Base-by-base conservation (phyloP, 495 filamentous ascomycete genomes). In the Hypoxylon cercidicola region DNA sequence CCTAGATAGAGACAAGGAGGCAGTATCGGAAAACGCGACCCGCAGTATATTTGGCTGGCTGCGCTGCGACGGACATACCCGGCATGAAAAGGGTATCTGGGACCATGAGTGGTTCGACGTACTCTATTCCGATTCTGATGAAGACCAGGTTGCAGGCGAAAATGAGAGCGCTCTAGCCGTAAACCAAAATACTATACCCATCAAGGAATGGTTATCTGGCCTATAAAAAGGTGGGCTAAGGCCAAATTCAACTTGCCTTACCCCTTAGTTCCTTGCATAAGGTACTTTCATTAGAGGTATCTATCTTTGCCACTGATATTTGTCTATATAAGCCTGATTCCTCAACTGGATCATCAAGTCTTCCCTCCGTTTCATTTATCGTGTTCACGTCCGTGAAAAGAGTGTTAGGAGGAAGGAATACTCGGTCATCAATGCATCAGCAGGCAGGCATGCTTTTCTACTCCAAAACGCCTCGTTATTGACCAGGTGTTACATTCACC, bases 1-100 rank as follows among this genome's bases (percentile, higher is more conserved):
- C 13, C 21, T 63, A 23, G 25, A 68, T 18, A 25, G 28, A 13
- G 53, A 63, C 16, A 68, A 19, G 43, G 64, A 62, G 16, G 41
- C 45, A 41, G 41, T 44, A 21, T 68, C 64, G 11, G 53, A 58
- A 39, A 59, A 68, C 32, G 41, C 59, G 7, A 68, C 53, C 2
- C 59, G 52, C 20, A 59, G 32, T 7, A 59, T 68, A 16, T 57
- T 67, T 28, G 16, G 39, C 30, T 20, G 55, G 66, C 1, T 69
- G 39, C 28, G 51, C 45, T 44, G 10, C 15, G 41, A 44, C 8
- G 41, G 41, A 44, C 16, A 44, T 44, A 44, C 41, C n/a, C 41
- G 41, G 19, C 41, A 44, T 15, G 41, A 44, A 19, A 44, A 21
- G 41, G 41, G 15, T 44, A 44, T 44, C 8, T 44, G 41, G 41